A percentile compares a stretch with the other conserved stretches of the same genome.
These are phyloP conservation scores for Penicillium cataractarum DNA, from an alignment of 495 filamentous ascomycete genomes.

Conservation along the genomic window DNA sequence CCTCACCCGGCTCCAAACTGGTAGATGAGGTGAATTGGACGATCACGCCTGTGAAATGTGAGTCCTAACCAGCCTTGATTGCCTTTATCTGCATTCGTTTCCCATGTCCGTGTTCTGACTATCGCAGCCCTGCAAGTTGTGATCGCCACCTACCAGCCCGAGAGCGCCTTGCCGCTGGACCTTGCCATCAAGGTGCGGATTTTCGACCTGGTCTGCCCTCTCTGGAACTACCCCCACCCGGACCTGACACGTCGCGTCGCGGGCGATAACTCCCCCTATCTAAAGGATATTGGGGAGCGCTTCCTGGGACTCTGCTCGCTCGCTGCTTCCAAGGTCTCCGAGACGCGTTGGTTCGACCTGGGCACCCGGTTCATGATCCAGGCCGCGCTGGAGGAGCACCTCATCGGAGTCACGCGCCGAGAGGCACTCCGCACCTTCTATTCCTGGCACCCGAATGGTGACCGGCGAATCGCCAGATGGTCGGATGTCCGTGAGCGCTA, in stretches of 20 bases:
- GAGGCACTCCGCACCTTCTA: slow-evolving; percentile 32
- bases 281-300: slow-evolving; percentile 45
- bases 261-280: slow-evolving; percentile 14
- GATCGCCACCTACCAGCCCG: neutral
- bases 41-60: slow-evolving; percentile 28
- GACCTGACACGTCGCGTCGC: neutral
- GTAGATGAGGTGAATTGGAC: slow-evolving; percentile 28
- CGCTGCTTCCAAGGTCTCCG: slow-evolving; percentile 28
- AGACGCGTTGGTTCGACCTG: slow-evolving; percentile 46
- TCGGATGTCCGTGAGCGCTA: slow-evolving; percentile 15
- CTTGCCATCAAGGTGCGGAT: slow-evolving; percentile 35
- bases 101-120: neutral
- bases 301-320: slow-evolving; percentile 54
- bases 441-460: slow-evolving; percentile 28
- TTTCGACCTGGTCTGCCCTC: slow-evolving; percentile 21
- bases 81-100: neutral
- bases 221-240: slow-evolving; percentile 15
- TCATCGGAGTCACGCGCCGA: slow-evolving; percentile 28
- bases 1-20: slow-evolving; percentile 2
- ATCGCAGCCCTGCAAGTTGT: neutral
- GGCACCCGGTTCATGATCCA: slow-evolving; percentile 54
- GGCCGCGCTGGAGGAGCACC: slow-evolving; percentile 52
- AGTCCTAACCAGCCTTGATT: slow-evolving; percentile 1
- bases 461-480: slow-evolving; percentile 16
- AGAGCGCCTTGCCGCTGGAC: slow-evolving; percentile 24